Evolutionary conservation across 208 protist species (phyloP).

Genomic region (Kentomonas sorsogonicus): DNA sequence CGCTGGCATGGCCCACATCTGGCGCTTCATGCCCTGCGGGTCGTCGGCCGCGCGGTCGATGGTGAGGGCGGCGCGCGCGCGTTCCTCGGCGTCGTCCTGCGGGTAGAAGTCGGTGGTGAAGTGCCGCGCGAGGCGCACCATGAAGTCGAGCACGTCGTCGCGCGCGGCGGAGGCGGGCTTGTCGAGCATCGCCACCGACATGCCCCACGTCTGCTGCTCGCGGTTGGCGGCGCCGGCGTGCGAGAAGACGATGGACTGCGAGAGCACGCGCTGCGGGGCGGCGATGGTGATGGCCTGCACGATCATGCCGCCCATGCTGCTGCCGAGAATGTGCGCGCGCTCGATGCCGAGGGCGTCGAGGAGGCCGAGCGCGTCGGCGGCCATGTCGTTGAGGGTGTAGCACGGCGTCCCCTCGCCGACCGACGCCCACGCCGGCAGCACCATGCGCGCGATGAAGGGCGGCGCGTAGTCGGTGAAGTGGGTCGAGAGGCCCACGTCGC

Average conservation of each 20-base stretch:
- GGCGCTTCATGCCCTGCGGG: conserved; percentile 27
- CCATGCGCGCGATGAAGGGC: conserved; percentile 28
- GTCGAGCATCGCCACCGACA: conserved; percentile 33
- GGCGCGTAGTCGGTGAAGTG: conserved; percentile 33
- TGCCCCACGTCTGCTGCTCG: conserved; percentile 24
- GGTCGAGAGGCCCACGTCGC: conserved; percentile 63
- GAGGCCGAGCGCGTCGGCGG: conserved; percentile 43
- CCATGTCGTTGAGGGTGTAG: conserved; percentile 74
- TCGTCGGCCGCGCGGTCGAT: conserved; percentile 33
- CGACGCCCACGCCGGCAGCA: conserved; percentile 39
- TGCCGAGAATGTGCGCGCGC: conserved; percentile 53
- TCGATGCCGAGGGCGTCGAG: conserved; percentile 42
- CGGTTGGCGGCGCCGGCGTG: conserved; percentile 39
- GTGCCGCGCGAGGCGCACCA: conserved; percentile 17
- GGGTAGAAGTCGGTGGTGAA: conserved; percentile 29
- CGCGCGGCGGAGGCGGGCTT: conserved; percentile 22
- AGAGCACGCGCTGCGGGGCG: conserved; percentile 34
- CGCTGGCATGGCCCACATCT: conserved; percentile 56
- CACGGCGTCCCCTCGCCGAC: conserved; percentile 31
- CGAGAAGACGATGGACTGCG: conserved; percentile 45
- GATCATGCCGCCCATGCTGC: conserved; percentile 80
- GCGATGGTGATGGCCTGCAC: conserved; percentile 60
- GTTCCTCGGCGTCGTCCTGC: conserved; percentile 19
- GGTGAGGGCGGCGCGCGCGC: conserved; percentile 6
- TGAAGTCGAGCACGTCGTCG: conserved; percentile 41